Percentiles rank a stretch among this genome's conserved stretches.
phyloP scores from a whole-genome alignment of 306 rosid species.

The Heteromeles arbutifolia region DNA sequence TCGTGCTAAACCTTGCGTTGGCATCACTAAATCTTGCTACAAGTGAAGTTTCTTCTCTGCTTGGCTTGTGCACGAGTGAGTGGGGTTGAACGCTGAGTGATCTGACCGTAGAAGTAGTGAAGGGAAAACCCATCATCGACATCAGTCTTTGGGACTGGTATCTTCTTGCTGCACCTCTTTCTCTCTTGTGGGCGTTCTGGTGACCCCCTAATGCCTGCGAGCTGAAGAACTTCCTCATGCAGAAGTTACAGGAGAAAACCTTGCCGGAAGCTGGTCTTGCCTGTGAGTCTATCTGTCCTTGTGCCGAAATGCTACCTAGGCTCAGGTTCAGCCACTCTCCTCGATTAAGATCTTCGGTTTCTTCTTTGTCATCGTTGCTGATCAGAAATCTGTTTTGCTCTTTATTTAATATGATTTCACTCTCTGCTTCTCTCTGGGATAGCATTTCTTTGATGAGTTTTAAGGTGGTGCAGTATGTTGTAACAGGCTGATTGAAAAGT shows the following conservation, averaged over 20 bases:
- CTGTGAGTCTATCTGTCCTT: conserved; percentile 37
- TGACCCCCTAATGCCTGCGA: conserved; percentile 98
- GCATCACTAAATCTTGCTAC: conserved; percentile 55
- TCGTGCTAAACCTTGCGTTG: conserved; percentile 39
- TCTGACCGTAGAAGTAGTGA: conserved; percentile 34
- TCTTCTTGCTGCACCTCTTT: conserved; percentile 88
- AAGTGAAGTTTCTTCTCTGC: conserved; percentile 40
- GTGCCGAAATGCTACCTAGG: conserved; percentile 47
- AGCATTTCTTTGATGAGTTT: not conserved
- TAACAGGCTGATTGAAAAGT: not conserved
- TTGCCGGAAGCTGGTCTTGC: conserved; percentile 41
- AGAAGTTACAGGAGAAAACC: conserved; percentile 89
- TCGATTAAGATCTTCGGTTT: conserved; percentile 28
- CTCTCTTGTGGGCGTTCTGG: conserved; percentile 95
- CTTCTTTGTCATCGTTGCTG: conserved; percentile 23
- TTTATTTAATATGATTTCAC: conserved; percentile 8
- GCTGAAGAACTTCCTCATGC: conserved; percentile 84
- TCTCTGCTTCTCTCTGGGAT: not conserved
- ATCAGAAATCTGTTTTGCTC: conserved; percentile 19
- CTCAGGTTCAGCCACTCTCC: conserved; percentile 81
- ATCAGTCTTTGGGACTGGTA: conserved; percentile 69
- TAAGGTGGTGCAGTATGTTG: not conserved
- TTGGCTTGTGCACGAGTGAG: conserved; percentile 63
- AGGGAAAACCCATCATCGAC: conserved; percentile 55
- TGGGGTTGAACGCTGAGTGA: conserved; percentile 81